Base-by-base conservation (phyloP, 768 basidiomycete species). In the Hygrophoropsis aurantiaca region DNA sequence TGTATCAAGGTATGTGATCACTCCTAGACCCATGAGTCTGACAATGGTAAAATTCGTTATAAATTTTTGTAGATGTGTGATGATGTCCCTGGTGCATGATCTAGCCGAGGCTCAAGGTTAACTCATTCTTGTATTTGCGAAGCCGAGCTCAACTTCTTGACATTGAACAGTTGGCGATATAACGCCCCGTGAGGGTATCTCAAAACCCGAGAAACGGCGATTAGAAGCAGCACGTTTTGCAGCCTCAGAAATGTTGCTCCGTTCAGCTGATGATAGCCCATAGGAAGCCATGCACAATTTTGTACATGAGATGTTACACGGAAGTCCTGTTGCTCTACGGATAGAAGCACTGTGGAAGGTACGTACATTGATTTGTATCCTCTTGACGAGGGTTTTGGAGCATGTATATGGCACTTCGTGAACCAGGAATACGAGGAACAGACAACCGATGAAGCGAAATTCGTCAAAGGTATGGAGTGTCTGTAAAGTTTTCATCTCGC, bases 81-180 rank as follows among this genome's bases (percentile, higher is more conserved):
- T 94, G 89, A 85, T 97, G 79, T 82, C 82, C 16, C 55, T 95
- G 27, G 90, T 97, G 11, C 95, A 99, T 59, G 95, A 99, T 67
- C 79, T 99, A 11, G 94, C 94, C 5, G 95, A 99, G 66, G 95
- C 95, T 1, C 88, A 93, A 75, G 87, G 90, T 85, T 40, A 55
- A 49, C 11, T 52, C 20, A 18, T 13, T 30, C 13, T 30, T 6
- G 27, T n/a, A n/a, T n/a, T n/a, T n/a, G 30, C 49, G n/a, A n/a
- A n/a, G n/a, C n/a, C n/a, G n/a, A n/a, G n/a, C 41, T 16, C 25
- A 15, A 19, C 24, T 4, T 23, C 37, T n/a, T 16, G 3, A 6
- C 15, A 18, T 33, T 21, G 9, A 25, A 37, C 32, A 84, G 95
- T 97, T 5, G 95, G 95, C 4, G 95, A 98, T 60, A 97, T 98